These are phyloP conservation scores for Sugiyamaella marilandica DNA, from an alignment of 805 yeast genomes.

Conservation along the genomic window DNA sequence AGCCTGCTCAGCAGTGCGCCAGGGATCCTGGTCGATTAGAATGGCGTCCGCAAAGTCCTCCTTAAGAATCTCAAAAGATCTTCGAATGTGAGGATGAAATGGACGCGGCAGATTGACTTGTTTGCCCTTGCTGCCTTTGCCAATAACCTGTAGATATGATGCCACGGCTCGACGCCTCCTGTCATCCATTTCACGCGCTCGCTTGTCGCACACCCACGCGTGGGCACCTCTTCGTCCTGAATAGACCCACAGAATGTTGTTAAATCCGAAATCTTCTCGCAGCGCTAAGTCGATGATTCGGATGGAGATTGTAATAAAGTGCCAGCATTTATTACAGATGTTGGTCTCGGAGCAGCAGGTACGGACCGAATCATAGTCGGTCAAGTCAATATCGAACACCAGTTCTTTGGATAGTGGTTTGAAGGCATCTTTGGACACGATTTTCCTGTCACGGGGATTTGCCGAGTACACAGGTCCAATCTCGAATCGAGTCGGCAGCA, in stretches of 20 bases:
- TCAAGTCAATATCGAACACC: slow-evolving; percentile 95
- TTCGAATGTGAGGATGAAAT: slow-evolving; percentile 74
- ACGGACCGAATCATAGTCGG: slow-evolving; percentile 90
- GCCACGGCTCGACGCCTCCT: slow-evolving; percentile 69
- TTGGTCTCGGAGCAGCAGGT: slow-evolving; percentile 87
- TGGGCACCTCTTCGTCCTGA: slow-evolving; percentile 99
- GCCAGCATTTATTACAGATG: slow-evolving; percentile 91
- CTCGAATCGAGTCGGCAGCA: slow-evolving; percentile 88
- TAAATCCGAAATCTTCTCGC: slow-evolving; percentile 83
- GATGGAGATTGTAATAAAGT: slow-evolving; percentile 79
- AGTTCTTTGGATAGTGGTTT: slow-evolving; percentile 80
- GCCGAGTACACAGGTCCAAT: slow-evolving; percentile 87
- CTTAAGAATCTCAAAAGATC: slow-evolving; percentile 66
- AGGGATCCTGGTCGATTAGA: slow-evolving; percentile 81
- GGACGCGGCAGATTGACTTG: slow-evolving; percentile 65
- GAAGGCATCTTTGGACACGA: slow-evolving; percentile 69
- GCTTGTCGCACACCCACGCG: slow-evolving; percentile 90
- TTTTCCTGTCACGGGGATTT: slow-evolving; percentile 81
- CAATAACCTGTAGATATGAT: slow-evolving; percentile 73
- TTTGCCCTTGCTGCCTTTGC: slow-evolving; percentile 40
- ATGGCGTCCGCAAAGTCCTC: slow-evolving; percentile 60
- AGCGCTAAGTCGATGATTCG: slow-evolving; percentile 67
- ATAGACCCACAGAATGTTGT: slow-evolving; percentile 86
- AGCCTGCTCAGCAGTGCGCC: slow-evolving; percentile 55
- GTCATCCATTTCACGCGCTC: slow-evolving; percentile 75